Base-by-base conservation (phyloP, 139 green algal species). In the Chlamydomonas incerta region DNA sequence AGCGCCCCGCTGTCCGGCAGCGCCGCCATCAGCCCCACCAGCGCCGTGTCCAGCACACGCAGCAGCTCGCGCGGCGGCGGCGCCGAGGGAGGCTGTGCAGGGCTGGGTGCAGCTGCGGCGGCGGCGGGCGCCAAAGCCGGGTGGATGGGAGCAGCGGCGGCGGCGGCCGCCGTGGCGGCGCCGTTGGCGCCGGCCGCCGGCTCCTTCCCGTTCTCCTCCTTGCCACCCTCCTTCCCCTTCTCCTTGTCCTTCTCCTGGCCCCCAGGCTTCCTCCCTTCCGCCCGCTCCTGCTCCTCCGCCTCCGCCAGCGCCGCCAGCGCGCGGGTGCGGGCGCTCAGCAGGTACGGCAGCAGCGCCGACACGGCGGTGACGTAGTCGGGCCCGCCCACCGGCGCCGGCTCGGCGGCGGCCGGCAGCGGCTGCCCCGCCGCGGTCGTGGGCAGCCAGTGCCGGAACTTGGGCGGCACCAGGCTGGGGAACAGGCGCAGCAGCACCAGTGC, bases 11-110 rank as follows among this genome's bases (percentile, higher is more conserved):
- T 94, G 81, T 97, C 95, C 46, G 94, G 89, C 83, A 95, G 79
- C 13, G 80, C 75, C 77, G 98, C 83, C 88, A 98, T 92, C 0
- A 90, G 92, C 55, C 93, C 88, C 63, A 96, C 77, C 26, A 98
- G 90, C 0, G 96, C 95, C 0, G 96, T 98, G 86, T 98, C 96
- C 65, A 98, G 82, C 0, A 93, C 72, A 0, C 81, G 72, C 75
- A 90, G 87, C 37, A 72, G 68, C 82, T 62, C 33, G 21, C 9
- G 57, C 24, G 69, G 76, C 17, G 46, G 75, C 74, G 55, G 69
- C 55, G 67, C 14, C 23, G 67, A n/a, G n/a, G 65, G 5, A 13
- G 60, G 9, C 9, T 4, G 1, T 23, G 60, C 60, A 24, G 23
- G 23, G 17, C 5, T 24, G 60, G 24, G 2, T 15, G 37, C 26